Evolutionary conservation across 345 rosid genomes (phyloP), one percentile per base, ranked within the genome.

Genomic region (Eucalyptus pauciflora): DNA sequence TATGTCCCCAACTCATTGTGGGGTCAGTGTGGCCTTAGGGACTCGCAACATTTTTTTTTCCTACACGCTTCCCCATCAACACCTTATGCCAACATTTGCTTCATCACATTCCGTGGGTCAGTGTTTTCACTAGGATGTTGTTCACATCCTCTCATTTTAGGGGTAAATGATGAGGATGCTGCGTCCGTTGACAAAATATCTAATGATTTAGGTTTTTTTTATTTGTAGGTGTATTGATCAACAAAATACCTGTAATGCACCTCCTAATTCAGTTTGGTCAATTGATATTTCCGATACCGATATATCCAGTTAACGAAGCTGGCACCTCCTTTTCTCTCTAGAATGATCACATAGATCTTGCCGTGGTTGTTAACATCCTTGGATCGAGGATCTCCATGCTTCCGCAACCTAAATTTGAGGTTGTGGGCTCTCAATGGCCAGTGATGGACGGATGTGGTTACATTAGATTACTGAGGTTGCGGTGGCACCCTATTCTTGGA

Each of bases 1-100:
- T 88, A 88, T 88, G 92, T 90, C 91, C 87, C 90, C 85, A 52
- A 76, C 71, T 76, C 15, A n/a, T 86, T 86, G 87, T 89, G 92
- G 67, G 79, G 79, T 87, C 88, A 27, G 50, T 87, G 50, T 58
- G 71, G 49, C 18, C 62, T 86, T 51, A 50, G 41, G 60, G 54
- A 50, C 60, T 43, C 90, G 60, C 62, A 8, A 51, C 37, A 58
- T 67, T 86, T 87, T 33, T 50, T 49, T 54, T 46, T 81, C 11
- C 83, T 50, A 67, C 56, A 52, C 62, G 20, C 87, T 50, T 50
- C 62, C 24, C 83, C 2, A 76, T 76, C 48, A 37, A 37, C 46
- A 22, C 46, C 8, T 10, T 76, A 76, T 41, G 41, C 41, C 41
- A 5, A 41, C 41, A 41, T 37, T 37, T 18, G 81, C 13, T 37